phyloP scores from a whole-genome alignment of 345 rosid species.

The Gossypium herbaceum region DNA sequence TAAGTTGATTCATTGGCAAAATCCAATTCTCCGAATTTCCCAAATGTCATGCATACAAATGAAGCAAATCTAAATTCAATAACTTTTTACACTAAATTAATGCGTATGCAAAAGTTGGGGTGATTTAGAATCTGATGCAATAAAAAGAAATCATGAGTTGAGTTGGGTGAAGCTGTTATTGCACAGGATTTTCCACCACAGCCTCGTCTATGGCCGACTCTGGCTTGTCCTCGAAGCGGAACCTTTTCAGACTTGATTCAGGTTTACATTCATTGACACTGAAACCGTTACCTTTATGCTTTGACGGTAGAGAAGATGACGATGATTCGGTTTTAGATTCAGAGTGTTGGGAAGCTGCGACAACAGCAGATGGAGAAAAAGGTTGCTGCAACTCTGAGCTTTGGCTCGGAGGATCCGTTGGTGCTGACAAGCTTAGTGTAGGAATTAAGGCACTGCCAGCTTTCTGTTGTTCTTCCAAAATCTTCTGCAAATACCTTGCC shows the following conservation, averaged over 20 bases:
- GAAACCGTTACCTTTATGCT: slow-evolving; percentile 33
- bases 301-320: slow-evolving; percentile 27
- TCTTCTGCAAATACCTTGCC: slow-evolving; percentile 71
- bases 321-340: slow-evolving; percentile 34
- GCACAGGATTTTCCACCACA: slow-evolving; percentile 33
- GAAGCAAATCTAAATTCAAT: slow-evolving; percentile 12
- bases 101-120: background rate
- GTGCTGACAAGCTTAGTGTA: slow-evolving; percentile 35
- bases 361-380: slow-evolving; percentile 25
- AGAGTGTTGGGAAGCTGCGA: slow-evolving; percentile 12
- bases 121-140: background rate
- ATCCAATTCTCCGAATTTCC: background rate
- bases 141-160: background rate
- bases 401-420: slow-evolving; percentile 26
- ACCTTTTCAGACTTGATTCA: slow-evolving; percentile 37
- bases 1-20: background rate
- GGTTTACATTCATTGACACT: slow-evolving; percentile 20
- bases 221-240: slow-evolving; percentile 28
- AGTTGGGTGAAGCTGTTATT: slow-evolving; percentile 18
- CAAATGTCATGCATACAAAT: background rate
- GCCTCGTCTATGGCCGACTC: slow-evolving; percentile 23
- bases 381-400: slow-evolving; percentile 23
- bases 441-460: slow-evolving; percentile 43
- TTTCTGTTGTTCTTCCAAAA: slow-evolving; percentile 77
- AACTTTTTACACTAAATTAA: background rate